phyloP scores from a whole-genome alignment of 441 rosid species.

The Pelargonium citronellum region DNA sequence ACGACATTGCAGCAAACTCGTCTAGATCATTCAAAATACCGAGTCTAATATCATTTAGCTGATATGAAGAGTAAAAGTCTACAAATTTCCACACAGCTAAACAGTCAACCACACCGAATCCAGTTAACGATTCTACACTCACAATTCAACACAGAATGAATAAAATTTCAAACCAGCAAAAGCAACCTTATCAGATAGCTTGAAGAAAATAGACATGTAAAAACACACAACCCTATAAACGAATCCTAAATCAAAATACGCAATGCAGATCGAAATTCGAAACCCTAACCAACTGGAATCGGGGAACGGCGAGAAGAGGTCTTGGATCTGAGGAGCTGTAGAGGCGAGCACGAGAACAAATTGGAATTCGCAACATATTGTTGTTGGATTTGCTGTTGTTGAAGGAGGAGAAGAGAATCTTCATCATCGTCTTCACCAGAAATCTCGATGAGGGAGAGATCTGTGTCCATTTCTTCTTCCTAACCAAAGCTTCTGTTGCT shows the following conservation, averaged over 20 bases:
- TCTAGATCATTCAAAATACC: background rate
- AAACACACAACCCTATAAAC: conserved; percentile 8
- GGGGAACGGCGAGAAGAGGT: conserved; percentile 25
- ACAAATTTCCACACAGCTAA: background rate
- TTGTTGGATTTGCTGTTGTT: background rate
- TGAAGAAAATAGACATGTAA: background rate
- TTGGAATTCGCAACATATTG: conserved; percentile 18
- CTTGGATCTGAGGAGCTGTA: conserved; percentile 46
- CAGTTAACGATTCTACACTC: background rate
- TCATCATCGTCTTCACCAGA: conserved; percentile 7
- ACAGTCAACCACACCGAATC: background rate
- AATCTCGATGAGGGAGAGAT: conserved; percentile 10
- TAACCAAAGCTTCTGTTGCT: background rate
- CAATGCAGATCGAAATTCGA: background rate
- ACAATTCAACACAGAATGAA: background rate
- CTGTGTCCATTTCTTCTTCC: conserved; percentile 2
- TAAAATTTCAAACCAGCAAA: background rate
- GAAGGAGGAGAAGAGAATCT: background rate
- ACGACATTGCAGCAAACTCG: background rate
- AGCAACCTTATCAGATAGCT: background rate
- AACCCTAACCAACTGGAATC: conserved; percentile 38
- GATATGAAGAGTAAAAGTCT: background rate
- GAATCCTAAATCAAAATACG: background rate
- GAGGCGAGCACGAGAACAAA: conserved; percentile 61
- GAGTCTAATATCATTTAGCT: background rate